Base-by-base conservation (phyloP, 306 rosid species). In the Inga laurina region DNA sequence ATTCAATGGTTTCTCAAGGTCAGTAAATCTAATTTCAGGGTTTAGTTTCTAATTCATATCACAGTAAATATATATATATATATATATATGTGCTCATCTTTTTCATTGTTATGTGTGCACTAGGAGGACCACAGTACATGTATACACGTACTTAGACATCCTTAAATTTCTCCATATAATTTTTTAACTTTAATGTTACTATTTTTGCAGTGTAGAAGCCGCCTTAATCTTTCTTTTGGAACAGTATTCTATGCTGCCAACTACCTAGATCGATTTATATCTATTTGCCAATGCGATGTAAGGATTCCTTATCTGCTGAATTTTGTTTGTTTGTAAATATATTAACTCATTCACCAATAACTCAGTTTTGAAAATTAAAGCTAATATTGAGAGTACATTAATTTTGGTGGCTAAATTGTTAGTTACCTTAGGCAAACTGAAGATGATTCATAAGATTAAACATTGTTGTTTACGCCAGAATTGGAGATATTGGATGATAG, bases 1-100 rank as follows among this genome's bases (percentile, higher is more conserved):
- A 87, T 84, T 67, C 90, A 85, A 75, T 88, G 91, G 92, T 76
- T 90, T 82, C 66, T 88, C 82, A 81, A 89, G 93, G 93, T 90
- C 22, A 41, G 83, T 72, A 5, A 68, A 9, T 66, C 15, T 19
- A 21, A 4, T 52, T 52, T 52, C 30, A 37, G 49, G 27, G 41
- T 62, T 22, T 39, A 39, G 43, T 39, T 39, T 39, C 8, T 5
- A 39, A 39, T 39, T 39, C 43, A 39, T 39, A 39, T 6, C 43
- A 6, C 43, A 39, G 43, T 39, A 39, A 4, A 3, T 37, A 3
- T 6, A 7, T 6, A 1, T 6, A 7, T 6, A 5, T 6, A 19
- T 2, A 6, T 6, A 35, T 54, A 2, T 0, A 21, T 2, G 2
- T 21, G 12, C 64, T 57, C 10, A 2, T 4, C 30, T 21, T 57